Evolutionary conservation across 2,329 filamentous ascomycete species (phyloP).

Genomic region (Aureobasidium sp.): DNA sequence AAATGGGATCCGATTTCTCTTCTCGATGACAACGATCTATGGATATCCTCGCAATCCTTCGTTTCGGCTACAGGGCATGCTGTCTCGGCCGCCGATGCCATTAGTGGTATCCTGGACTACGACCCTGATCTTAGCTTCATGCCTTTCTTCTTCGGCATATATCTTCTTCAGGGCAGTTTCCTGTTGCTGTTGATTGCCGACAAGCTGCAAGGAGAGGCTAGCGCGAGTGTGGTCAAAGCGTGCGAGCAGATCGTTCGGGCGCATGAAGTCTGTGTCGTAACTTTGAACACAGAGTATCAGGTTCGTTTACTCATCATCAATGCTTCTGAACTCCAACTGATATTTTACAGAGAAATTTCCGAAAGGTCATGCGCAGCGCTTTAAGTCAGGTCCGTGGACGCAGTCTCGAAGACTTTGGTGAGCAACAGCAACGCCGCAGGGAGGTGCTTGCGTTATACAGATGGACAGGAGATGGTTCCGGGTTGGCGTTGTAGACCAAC

Average conservation of each 20-base stretch:
- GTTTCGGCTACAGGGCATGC: slow-evolving; percentile 81
- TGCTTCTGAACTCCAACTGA: slow-evolving; percentile 10
- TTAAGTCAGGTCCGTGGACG: slow-evolving; percentile 82
- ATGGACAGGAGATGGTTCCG: slow-evolving; percentile 87
- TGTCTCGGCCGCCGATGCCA: slow-evolving; percentile 79
- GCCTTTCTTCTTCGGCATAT: slow-evolving; percentile 96
- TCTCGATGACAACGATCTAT: slow-evolving; percentile 83
- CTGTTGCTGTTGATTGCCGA: slow-evolving; percentile 80
- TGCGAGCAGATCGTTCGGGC: slow-evolving; percentile 90
- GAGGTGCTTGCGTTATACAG: slow-evolving; percentile 80
- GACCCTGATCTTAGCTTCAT: slow-evolving; percentile 91
- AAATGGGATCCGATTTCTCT: slow-evolving; percentile 94
- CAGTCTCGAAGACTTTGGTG: slow-evolving; percentile 72
- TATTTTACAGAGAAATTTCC: slow-evolving; percentile 67
- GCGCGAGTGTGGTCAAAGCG: slow-evolving; percentile 75
- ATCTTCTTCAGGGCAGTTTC: slow-evolving; percentile 84
- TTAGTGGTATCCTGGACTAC: slow-evolving; percentile 77
- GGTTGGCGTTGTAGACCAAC: slow-evolving; percentile 58
- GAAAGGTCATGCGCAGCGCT: slow-evolving; percentile 89
- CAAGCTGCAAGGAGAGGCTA: slow-evolving; percentile 77
- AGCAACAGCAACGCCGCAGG: slow-evolving; percentile 74
- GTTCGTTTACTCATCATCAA: slow-evolving; percentile 39
- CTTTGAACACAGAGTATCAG: slow-evolving; percentile 92
- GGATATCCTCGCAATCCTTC: slow-evolving; percentile 86
- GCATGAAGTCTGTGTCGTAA: slow-evolving; percentile 88